Evolutionary conservation across 805 yeast genomes (phyloP), one percentile per base, ranked within the genome.

Genomic region (Starmerella khaoyaiensis): DNA sequence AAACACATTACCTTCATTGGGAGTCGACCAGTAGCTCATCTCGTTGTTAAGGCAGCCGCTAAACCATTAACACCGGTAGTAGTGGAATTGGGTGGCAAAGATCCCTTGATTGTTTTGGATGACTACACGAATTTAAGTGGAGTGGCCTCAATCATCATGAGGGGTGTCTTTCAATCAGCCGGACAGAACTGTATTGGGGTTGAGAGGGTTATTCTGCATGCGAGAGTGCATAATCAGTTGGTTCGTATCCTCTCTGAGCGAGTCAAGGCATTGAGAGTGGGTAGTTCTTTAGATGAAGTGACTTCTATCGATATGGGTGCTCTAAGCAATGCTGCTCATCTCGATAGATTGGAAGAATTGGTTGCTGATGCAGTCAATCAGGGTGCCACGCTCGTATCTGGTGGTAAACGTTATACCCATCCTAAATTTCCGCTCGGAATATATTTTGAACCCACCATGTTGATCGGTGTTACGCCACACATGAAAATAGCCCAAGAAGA

Each of bases 161-260:
- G 99, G 53, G 99, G 98, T 24, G 78, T 94, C 0, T 90, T 87
- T 64, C 99, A 90, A 61, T 79, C 94, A 37, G 80, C 94, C 0
- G 99, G 99, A 10, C 99, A 90, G 61, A 90, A 90, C 56, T 90
- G 99, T 62, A 90, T 90, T 52, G 97, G 99, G 26, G 80, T 90
- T 37, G 99, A 90, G 61, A 69, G 98, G 40, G 93, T 90, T 5
- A 77, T 90, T 45, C 67, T 82, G 31, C 44, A 42, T 25, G 79
- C 79, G 4, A 63, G 64, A 28, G 71, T 74, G 20, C 86, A 90
- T 59, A 76, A 72, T 17, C 51, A 59, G 29, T 59, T 90, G 28
- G 76, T 77, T 1, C 59, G 61, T 0, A 69, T 72, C 8, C 62
- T 90, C 29, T 48, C 67, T 1, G 58, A 64, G 22, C 67, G 90